phyloP scores from a whole-genome alignment of 352 stramenopile species.

The Phytopythium boreale region DNA sequence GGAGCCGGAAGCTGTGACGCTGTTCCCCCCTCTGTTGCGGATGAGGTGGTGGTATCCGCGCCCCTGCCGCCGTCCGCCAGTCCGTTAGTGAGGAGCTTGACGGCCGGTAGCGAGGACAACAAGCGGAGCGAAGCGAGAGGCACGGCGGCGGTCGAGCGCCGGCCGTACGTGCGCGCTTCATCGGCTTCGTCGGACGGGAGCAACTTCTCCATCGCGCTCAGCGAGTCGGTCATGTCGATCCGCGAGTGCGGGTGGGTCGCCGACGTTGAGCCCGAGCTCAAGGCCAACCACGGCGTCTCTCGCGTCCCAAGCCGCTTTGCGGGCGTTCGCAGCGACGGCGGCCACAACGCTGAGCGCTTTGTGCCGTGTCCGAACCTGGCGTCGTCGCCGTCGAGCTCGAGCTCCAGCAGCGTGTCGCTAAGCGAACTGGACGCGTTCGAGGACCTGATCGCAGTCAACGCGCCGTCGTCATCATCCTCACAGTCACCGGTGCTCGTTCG shows the following conservation, averaged over 20 bases:
- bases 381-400: constrained; percentile 39
- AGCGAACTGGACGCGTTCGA: constrained; percentile 62
- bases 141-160: neutral
- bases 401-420: constrained; percentile 57
- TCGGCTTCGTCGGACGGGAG: constrained; percentile 43
- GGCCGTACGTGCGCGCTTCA: constrained; percentile 6
- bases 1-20: neutral
- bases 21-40: neutral
- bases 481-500: neutral
- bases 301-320: constrained; percentile 3
- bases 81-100: neutral
- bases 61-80: neutral
- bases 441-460: constrained; percentile 17
- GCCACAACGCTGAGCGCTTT: neutral
- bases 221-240: constrained; percentile 33
- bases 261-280: neutral
- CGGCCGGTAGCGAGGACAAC: neutral
- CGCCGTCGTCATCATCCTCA: neutral
- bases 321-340: neutral
- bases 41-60: neutral
- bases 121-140: neutral
- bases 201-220: constrained; percentile 50
- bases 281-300: neutral
- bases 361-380: neutral
- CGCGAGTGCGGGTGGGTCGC: neutral